A percentile compares a stretch with the other conserved stretches of the same genome.
Evolutionary conservation across 2,329 filamentous ascomycete species (phyloP).

Genomic region (Trichoderma polysporum): DNA sequence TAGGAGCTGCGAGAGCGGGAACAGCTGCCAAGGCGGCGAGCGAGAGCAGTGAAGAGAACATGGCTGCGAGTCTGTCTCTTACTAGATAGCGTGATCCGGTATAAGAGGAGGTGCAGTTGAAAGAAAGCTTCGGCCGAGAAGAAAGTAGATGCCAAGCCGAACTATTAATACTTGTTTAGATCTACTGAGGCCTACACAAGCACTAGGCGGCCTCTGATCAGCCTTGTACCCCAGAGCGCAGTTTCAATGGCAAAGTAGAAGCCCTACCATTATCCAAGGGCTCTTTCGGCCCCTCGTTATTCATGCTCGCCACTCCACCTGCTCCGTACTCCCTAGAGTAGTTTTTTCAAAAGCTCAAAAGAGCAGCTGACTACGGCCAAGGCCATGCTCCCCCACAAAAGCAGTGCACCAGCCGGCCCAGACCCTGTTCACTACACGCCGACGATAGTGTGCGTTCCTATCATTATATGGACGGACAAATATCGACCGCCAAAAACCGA

Average conservation of each 20-base stretch:
- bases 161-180: conserved; percentile 15
- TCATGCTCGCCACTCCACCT: neutral
- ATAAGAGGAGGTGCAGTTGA: neutral
- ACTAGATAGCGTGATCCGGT: neutral
- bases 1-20: conserved; percentile 18
- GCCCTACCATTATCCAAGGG: neutral
- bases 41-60: conserved; percentile 13
- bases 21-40: conserved; percentile 19
- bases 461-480: conserved; percentile 12
- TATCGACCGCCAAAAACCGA: neutral
- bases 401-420: neutral
- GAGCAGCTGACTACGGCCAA: neutral
- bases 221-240: neutral
- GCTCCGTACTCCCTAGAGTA: neutral
- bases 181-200: neutral
- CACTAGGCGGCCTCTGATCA: neutral
- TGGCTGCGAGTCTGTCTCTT: conserved; percentile 7
- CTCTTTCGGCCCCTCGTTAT: neutral
- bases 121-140: neutral
- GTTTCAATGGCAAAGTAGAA: neutral
- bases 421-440: neutral
- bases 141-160: conserved; percentile 1
- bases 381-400: neutral
- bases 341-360: neutral
- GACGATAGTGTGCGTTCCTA: neutral